Conservation (phyloP, 371 early-diverging fungal species). For the Quaeritorhiza haematococci region DNA sequence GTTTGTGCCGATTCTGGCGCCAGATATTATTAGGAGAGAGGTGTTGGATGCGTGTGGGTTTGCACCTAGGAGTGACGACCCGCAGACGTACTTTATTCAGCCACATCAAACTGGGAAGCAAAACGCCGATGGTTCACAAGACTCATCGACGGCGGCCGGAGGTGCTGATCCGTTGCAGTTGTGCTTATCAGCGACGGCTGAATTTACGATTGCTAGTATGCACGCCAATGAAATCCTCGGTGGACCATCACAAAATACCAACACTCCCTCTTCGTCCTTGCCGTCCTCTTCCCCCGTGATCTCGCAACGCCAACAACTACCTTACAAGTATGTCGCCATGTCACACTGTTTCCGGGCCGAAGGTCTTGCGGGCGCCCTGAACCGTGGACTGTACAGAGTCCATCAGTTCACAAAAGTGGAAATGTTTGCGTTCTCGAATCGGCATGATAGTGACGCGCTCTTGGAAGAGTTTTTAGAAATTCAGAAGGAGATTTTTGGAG, state of each 20-base stretch:
- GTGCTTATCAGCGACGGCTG: constrained; percentile 84
- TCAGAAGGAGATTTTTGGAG: constrained; percentile 72
- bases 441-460: constrained; percentile 56
- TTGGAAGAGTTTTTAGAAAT: constrained; percentile 66
- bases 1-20: constrained; percentile 72
- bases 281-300: too few relatives aligned
- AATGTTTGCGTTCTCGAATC: constrained; percentile 72
- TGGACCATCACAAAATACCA: constrained; percentile 10
- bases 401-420: constrained; percentile 95
- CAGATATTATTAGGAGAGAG: constrained; percentile 78
- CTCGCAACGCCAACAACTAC: constrained; percentile 43
- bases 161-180: constrained; percentile 38
- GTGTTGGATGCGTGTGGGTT: constrained; percentile 88
- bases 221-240: constrained; percentile 61
- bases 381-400: constrained; percentile 84
- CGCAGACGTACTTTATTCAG: constrained; percentile 78
- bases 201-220: constrained; percentile 87
- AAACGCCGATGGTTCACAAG: constrained; percentile 8
- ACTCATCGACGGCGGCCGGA: constrained; percentile 15
- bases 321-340: constrained; percentile 69
- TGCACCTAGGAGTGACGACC: constrained; percentile 65
- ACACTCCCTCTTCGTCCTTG: too few relatives aligned
- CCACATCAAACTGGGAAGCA: constrained; percentile 35
- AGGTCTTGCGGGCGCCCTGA: constrained; percentile 79
- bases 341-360: constrained; percentile 87